Evolutionary conservation across 768 basidiomycete species (phyloP), one percentile per base, ranked within the genome.

Genomic region (Inosperma sp.): DNA sequence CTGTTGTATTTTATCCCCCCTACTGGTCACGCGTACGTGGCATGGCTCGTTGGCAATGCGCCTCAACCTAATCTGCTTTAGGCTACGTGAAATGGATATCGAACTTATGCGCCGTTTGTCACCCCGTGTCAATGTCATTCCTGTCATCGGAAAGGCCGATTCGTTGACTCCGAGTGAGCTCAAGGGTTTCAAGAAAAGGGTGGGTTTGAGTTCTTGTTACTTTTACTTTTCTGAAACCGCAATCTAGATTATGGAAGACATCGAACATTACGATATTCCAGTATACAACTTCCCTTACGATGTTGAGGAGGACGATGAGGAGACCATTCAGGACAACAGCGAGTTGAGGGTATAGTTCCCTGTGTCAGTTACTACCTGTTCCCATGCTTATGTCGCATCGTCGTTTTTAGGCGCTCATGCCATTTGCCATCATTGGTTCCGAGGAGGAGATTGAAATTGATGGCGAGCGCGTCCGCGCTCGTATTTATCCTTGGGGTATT

Each of bases 211-310:
- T 36, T 46, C 16, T 10, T 42, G 35, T 25, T 8, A 14, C 35
- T 22, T 27, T 36, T 33, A 25, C 4, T 51, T 56, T n/a, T 33
- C 52, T 17, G 41, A 4, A 48, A 30, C n/a, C 50, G 17, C 7
- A 39, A 2, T 29, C 1, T 58, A 96, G 93, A 84, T 99, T 62
- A 99, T 98, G 95, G 95, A 99, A 70, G 96, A 99, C 65, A 99
- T 99, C 59, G 95, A 97, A 62, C 81, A 98, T 74, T 97, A 97
- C 63, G 86, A 88, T 57, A 98, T 99, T 59, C 96, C 96, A 4
- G 87, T 98, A 33, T 98, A 98, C 78, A 98, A 98, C 74, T 99
- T 99, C 79, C 96, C 96, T 0, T 99, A 97, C 66, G 96, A 98
- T 59, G 86, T 95, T 6, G 96, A 99, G 68, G 96, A 99, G 68